phyloP scores from a whole-genome alignment of 495 filamentous ascomycete genomes.

The Daldinia concentrica region DNA sequence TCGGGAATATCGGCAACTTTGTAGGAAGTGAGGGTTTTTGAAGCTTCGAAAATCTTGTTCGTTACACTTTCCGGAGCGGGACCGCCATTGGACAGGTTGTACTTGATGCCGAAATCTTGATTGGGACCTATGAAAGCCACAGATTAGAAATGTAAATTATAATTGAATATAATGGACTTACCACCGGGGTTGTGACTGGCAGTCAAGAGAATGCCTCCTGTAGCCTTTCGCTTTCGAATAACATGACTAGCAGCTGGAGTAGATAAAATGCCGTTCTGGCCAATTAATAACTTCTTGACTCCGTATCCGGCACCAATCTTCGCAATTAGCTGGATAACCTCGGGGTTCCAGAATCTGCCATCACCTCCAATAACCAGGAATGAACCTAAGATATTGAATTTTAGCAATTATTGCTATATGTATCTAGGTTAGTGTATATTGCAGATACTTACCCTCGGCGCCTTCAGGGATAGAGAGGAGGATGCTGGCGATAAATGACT shows the following conservation, averaged over 20 bases:
- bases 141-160: slow-evolving; percentile 10
- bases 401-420: not conserved
- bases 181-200: slow-evolving; percentile 98
- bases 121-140: slow-evolving; percentile 72
- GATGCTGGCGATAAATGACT: slow-evolving; percentile 92
- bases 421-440: not conserved
- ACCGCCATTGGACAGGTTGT: slow-evolving; percentile 95
- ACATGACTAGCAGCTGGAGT: slow-evolving; percentile 96
- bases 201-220: slow-evolving; percentile 94
- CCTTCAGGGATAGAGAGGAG: slow-evolving; percentile 97
- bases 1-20: slow-evolving; percentile 89
- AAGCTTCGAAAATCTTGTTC: slow-evolving; percentile 93
- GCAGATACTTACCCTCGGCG: slow-evolving; percentile 62
- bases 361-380: slow-evolving; percentile 98
- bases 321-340: slow-evolving; percentile 94
- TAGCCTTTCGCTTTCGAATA: slow-evolving; percentile 91
- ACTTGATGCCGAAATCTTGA: slow-evolving; percentile 98
- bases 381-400: slow-evolving; percentile 57
- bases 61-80: slow-evolving; percentile 95
- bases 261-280: slow-evolving; percentile 94
- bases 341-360: slow-evolving; percentile 96
- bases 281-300: slow-evolving; percentile 97
- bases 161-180: slow-evolving; percentile 56
- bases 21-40: slow-evolving; percentile 89
- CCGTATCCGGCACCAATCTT: slow-evolving; percentile 97